phyloP scores from a whole-genome alignment of 1,284 basidiomycete genomes.

The Apiotrichum montevideense region DNA sequence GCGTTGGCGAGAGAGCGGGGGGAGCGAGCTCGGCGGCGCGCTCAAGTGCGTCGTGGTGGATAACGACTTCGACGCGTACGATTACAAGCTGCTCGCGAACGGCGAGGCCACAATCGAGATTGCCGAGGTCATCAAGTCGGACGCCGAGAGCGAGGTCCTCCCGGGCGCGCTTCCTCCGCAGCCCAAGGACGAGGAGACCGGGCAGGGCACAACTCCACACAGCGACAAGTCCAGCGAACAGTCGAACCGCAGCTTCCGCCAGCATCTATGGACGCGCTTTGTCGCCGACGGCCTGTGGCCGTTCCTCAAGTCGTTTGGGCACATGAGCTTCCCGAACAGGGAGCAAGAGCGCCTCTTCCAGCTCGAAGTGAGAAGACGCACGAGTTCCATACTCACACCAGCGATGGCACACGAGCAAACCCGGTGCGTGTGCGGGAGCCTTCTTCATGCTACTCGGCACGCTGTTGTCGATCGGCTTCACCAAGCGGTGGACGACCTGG shows the following conservation, averaged over 20 bases:
- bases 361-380: constrained; percentile 27
- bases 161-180: too few species aligned
- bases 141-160: not conserved
- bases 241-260: not conserved
- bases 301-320: constrained; percentile 4
- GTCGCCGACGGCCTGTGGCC: not conserved
- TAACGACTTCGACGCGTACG: constrained; percentile 25
- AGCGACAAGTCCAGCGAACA: not conserved
- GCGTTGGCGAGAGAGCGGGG: too few species aligned
- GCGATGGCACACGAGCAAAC: constrained; percentile 37
- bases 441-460: constrained; percentile 37
- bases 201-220: not conserved
- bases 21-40: not conserved
- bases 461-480: constrained; percentile 10
- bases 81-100: constrained; percentile 2
- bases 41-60: constrained; percentile 34
- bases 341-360: constrained; percentile 38
- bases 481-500: constrained; percentile 10
- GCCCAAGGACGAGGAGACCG: too few species aligned
- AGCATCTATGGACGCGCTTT: not conserved
- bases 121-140: not conserved
- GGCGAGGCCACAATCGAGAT: not conserved
- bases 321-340: constrained; percentile 37
- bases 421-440: constrained; percentile 29
- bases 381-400: not conserved